Percentiles rank a stretch among this genome's conserved stretches.
These are phyloP conservation scores for Trichophyton equinum DNA, from an alignment of 2,329 filamentous ascomycete species.

Conservation along the genomic window DNA sequence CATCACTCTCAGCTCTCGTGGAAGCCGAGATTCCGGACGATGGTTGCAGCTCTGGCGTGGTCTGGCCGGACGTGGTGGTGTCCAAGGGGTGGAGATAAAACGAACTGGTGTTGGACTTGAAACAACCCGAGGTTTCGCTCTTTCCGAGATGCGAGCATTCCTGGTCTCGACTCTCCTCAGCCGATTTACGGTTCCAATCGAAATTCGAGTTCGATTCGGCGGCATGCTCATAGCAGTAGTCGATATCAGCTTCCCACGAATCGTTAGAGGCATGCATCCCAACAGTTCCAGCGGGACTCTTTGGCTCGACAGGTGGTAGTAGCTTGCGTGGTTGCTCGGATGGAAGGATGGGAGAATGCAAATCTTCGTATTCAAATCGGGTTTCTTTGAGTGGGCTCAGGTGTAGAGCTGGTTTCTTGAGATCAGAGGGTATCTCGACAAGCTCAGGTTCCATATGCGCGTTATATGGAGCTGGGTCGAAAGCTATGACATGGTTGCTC, in stretches of 20 bases:
- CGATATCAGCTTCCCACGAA: conserved; percentile 51
- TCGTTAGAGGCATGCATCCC: neutral
- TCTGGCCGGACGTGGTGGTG: neutral
- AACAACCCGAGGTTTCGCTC: neutral
- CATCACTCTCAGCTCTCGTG: neutral
- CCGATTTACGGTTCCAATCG: conserved; percentile 39
- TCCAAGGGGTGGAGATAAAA: conserved; percentile 3
- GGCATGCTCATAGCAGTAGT: conserved; percentile 50
- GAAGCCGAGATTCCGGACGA: neutral
- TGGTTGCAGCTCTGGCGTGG: conserved; percentile 1
- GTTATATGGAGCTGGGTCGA: conserved; percentile 3
- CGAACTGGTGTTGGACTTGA: neutral
- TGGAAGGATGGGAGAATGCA: conserved; percentile 8
- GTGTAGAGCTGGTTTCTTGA: neutral
- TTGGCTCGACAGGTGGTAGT: neutral
- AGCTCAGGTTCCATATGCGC: neutral
- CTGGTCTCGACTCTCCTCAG: conserved; percentile 18
- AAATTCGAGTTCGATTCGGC: conserved; percentile 50
- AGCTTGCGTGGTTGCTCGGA: neutral
- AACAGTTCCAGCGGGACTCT: neutral
- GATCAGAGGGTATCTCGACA: neutral
- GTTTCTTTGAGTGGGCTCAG: neutral
- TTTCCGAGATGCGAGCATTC: neutral
- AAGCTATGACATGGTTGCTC: conserved; percentile 21
- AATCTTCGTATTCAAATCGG: neutral